Percentiles rank a stretch among this genome's conserved stretches.
phyloP scores from a whole-genome alignment of 2,329 filamentous ascomycete species.

The Trichothecium roseum region DNA sequence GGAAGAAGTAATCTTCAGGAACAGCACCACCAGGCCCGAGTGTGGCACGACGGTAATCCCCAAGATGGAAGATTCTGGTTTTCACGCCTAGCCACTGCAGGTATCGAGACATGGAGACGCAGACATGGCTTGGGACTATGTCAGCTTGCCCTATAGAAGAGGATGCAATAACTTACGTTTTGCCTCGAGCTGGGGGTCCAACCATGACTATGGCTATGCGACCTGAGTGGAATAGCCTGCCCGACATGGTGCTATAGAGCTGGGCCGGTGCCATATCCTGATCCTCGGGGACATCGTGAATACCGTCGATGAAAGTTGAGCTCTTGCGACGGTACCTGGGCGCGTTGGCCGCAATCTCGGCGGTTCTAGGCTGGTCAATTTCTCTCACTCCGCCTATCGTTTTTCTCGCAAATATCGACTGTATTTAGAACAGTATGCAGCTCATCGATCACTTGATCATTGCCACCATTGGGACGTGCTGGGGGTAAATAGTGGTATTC shows the following conservation, averaged over 20 bases:
- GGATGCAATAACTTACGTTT: constrained; percentile 54
- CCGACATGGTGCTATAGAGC: constrained; percentile 96
- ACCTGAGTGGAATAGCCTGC: constrained; percentile 91
- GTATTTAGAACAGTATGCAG: no score
- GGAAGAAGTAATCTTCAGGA: constrained; percentile 95
- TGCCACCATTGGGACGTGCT: no score
- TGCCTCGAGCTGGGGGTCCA: constrained; percentile 85
- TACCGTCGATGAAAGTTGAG: constrained; percentile 93
- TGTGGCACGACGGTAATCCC: constrained; percentile 89
- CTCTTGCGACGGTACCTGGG: constrained; percentile 85
- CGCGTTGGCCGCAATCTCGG: constrained; percentile 84
- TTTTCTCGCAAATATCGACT: no score
- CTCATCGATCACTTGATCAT: no score
- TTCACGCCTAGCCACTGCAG: constrained; percentile 96
- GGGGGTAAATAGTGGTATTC: no score
- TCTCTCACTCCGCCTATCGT: constrained; percentile 1
- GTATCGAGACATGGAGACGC: constrained; percentile 89
- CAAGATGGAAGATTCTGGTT: constrained; percentile 93
- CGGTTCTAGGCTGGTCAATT: constrained; percentile 51
- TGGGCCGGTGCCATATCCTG: constrained; percentile 82
- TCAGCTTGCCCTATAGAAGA: background rate
- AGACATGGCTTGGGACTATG: constrained; percentile 52
- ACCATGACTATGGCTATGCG: constrained; percentile 97
- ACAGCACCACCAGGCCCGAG: constrained; percentile 75
- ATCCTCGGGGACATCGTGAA: constrained; percentile 84